These are phyloP conservation scores for Drechmeria coniospora DNA, from an alignment of 2,329 filamentous ascomycete genomes.

Conservation along the genomic window DNA sequence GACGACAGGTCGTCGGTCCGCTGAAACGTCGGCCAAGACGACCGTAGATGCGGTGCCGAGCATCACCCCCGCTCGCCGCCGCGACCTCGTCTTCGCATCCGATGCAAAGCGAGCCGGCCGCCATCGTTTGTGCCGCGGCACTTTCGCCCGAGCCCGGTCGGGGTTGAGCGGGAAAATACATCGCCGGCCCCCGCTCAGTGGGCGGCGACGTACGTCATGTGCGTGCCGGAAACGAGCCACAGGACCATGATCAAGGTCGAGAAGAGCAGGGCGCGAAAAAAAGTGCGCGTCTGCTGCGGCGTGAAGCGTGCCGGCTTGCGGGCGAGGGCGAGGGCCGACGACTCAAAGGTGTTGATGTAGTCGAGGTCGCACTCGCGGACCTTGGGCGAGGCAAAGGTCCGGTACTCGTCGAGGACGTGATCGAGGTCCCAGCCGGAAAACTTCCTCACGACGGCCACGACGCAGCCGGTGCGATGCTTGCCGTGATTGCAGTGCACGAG, in stretches of 20 bases:
- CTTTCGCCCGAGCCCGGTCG: too few species aligned
- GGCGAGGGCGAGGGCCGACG: slow-evolving; percentile 17
- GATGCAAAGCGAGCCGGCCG: too few species aligned
- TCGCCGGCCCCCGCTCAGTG: too few species aligned
- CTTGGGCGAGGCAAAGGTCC: slow-evolving; percentile 45
- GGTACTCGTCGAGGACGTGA: slow-evolving; percentile 58
- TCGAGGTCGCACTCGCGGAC: slow-evolving; percentile 42
- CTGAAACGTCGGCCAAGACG: too few species aligned
- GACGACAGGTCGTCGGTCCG: too few species aligned
- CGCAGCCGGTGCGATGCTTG: slow-evolving; percentile 83
- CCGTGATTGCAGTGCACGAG: slow-evolving; percentile 90
- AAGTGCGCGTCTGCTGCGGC: slow-evolving; percentile 17
- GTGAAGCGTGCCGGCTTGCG: slow-evolving; percentile 5
- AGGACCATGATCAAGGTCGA: slow-evolving; percentile 24
- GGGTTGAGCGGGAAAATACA: too few species aligned
- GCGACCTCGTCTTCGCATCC: too few species aligned
- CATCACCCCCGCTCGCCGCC: too few species aligned
- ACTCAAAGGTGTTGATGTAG: slow-evolving; percentile 38
- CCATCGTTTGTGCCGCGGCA: too few species aligned
- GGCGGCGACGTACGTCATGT: too few species aligned
- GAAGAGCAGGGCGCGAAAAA: slow-evolving; percentile 27
- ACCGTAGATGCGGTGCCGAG: too few species aligned
- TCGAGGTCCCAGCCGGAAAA: slow-evolving; percentile 50
- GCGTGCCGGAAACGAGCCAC: slow-evolving; percentile 25
- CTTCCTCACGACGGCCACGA: slow-evolving; percentile 67